phyloP scores from a whole-genome alignment of 2,329 filamentous ascomycete species.

The Ilyonectria sp. region DNA sequence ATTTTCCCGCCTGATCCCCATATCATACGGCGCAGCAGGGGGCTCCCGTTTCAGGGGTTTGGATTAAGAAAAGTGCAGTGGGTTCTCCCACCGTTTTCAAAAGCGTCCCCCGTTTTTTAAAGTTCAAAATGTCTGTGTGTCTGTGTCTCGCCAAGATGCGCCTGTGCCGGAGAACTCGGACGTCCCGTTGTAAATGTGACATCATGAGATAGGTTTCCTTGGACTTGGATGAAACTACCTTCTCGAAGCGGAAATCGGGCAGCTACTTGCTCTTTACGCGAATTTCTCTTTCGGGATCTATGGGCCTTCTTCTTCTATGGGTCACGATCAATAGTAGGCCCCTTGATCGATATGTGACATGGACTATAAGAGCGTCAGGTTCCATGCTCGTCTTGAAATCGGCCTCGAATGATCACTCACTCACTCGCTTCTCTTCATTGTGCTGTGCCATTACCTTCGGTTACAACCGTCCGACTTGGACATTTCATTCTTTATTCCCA shows the following conservation, averaged over 20 bases:
- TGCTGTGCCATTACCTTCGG: not conserved
- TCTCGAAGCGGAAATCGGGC: not conserved
- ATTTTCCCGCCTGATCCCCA: not conserved
- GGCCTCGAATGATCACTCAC: not conserved
- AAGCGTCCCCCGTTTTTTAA: slow-evolving; percentile 12
- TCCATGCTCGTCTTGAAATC: not conserved
- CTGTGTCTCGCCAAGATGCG: slow-evolving; percentile 1
- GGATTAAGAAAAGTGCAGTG: not conserved
- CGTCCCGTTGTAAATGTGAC: not conserved
- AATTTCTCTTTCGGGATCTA: not conserved
- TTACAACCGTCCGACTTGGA: not conserved
- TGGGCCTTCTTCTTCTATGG: not conserved
- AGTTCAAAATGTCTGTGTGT: slow-evolving; percentile 6
- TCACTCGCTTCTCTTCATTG: not conserved
- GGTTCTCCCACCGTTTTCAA: slow-evolving; percentile 2
- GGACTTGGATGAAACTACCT: not conserved
- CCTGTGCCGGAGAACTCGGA: not conserved
- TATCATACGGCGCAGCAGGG: not conserved
- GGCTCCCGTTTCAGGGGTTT: slow-evolving; percentile 1
- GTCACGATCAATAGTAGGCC: not conserved
- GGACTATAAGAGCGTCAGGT: not conserved
- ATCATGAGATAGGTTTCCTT: not conserved
- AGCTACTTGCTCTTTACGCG: not conserved
- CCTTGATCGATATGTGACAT: not conserved
- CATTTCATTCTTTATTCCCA: not conserved